phyloP scores from a whole-genome alignment of 2,329 filamentous ascomycete genomes.

The Hypomyces perniciosus region DNA sequence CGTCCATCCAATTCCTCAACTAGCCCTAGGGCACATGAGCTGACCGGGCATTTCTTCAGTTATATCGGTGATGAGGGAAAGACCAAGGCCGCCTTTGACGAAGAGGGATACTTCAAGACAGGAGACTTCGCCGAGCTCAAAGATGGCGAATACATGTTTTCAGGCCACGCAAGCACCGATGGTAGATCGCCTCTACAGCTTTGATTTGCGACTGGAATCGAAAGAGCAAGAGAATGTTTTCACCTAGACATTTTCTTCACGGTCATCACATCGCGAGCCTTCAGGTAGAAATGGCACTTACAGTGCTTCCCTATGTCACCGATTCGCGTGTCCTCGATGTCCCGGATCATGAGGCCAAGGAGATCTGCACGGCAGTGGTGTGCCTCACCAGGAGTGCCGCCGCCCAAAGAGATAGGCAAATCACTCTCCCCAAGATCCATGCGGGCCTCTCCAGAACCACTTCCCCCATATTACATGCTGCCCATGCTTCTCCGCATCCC shows the following conservation, averaged over 20 bases:
- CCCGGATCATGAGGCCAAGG: slow-evolving; percentile 15
- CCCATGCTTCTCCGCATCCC: slow-evolving; percentile 16
- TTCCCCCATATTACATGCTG: slow-evolving; percentile 14
- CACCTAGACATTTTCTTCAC: slow-evolving; percentile 10
- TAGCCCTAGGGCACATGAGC: background rate
- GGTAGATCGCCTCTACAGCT: slow-evolving; percentile 10
- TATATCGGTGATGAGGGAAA: slow-evolving; percentile 55
- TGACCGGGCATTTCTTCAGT: slow-evolving; percentile 5
- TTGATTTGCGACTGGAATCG: no score
- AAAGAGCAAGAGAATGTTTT: background rate
- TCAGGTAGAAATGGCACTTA: slow-evolving; percentile 16
- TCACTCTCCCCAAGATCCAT: slow-evolving; percentile 12
- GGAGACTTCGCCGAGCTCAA: slow-evolving; percentile 75
- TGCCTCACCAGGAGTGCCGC: slow-evolving; percentile 5
- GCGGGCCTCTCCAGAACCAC: slow-evolving; percentile 9
- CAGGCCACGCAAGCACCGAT: slow-evolving; percentile 16
- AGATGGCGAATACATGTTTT: slow-evolving; percentile 18
- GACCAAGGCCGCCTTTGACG: slow-evolving; percentile 68
- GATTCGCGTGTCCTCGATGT: slow-evolving; percentile 18
- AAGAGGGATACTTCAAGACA: slow-evolving; percentile 87
- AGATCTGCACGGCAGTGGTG: slow-evolving; percentile 18
- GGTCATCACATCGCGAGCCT: slow-evolving; percentile 13
- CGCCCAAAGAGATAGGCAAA: background rate
- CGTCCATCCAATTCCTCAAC: background rate
- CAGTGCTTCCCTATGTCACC: slow-evolving; percentile 16